Conservation (phyloP, 2,329 filamentous ascomycete species). For the Nannizziopsis barbatae region DNA sequence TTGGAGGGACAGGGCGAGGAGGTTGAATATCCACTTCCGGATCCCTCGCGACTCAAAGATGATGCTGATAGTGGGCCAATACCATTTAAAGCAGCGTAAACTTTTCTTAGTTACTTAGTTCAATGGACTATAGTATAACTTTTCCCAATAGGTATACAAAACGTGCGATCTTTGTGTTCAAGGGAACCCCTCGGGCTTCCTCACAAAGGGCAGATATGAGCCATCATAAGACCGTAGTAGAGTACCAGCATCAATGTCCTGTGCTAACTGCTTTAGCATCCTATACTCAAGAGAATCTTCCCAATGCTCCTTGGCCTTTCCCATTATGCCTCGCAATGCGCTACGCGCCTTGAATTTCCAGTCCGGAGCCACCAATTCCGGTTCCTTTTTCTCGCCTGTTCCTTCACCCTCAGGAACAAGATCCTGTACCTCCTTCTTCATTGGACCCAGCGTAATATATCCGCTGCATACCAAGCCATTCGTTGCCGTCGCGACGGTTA, state of each 20-base stretch:
- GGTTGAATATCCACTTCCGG: constrained; percentile 2
- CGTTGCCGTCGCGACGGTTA: constrained; percentile 66
- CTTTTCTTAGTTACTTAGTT: too few relatives aligned
- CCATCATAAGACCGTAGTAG: too few relatives aligned
- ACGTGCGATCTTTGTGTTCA: too few relatives aligned
- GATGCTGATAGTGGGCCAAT: background rate
- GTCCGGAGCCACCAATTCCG: constrained; percentile 57
- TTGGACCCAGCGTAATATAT: constrained; percentile 65
- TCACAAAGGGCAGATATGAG: too few relatives aligned
- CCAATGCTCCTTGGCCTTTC: constrained; percentile 70
- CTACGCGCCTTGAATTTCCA: constrained; percentile 86
- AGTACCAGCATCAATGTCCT: constrained; percentile 24
- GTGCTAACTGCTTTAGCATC: constrained; percentile 29
- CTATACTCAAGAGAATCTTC: constrained; percentile 50
- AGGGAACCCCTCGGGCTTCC: too few relatives aligned
- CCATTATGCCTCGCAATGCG: constrained; percentile 71
- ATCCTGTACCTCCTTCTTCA: constrained; percentile 44
- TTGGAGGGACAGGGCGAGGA: constrained; percentile 12
- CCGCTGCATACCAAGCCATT: constrained; percentile 63
- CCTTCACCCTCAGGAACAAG: too few relatives aligned
- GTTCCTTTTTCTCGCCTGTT: constrained; percentile 33
- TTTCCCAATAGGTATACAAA: too few relatives aligned
- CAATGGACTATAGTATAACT: too few relatives aligned
- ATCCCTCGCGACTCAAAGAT: background rate
- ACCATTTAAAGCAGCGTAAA: constrained; percentile 2